Percentiles rank a stretch among this genome's conserved stretches.
These are phyloP conservation scores for Deinandra increscens DNA, from an alignment of 129 eudicot genomes.

Conservation along the genomic window DNA sequence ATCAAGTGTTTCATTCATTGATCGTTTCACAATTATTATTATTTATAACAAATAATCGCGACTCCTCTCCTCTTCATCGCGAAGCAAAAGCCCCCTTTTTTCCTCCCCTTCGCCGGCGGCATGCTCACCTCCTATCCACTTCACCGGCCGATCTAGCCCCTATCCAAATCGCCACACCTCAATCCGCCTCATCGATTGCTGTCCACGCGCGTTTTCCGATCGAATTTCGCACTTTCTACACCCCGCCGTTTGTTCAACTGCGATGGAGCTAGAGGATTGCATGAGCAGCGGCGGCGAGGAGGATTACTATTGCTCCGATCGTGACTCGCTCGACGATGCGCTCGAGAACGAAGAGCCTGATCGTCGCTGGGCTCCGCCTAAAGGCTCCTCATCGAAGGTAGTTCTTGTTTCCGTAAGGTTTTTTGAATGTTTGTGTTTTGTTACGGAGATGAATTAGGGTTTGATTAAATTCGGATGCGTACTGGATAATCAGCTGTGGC, in stretches of 20 bases:
- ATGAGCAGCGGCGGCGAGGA: constrained; percentile 59
- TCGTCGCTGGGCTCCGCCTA: constrained; percentile 42
- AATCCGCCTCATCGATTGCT: constrained; percentile 3
- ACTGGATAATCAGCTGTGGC: neutral
- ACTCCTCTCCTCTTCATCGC: constrained; percentile 17
- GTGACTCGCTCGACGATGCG: constrained; percentile 46
- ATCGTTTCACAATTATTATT: too few species aligned
- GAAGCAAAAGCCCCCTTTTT: constrained; percentile 19
- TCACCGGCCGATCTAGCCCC: constrained; percentile 8
- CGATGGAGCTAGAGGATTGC: constrained; percentile 49
- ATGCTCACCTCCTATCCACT: constrained; percentile 12
- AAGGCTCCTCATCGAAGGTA: constrained; percentile 56
- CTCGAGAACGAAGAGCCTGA: constrained; percentile 52
- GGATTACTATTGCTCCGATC: constrained; percentile 49
- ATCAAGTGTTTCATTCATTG: too few species aligned
- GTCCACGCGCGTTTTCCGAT: constrained; percentile 7
- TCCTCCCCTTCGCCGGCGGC: constrained; percentile 20
- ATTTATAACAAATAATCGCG: neutral
- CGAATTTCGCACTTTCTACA: constrained; percentile 8
- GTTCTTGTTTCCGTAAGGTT: neutral
- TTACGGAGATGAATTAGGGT: constrained; percentile 12
- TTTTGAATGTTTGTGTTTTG: neutral
- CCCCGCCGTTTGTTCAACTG: constrained; percentile 17
- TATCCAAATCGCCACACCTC: constrained; percentile 9
- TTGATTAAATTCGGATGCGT: neutral